Conservation (phyloP, 495 filamentous ascomycete species). For the Beverwykella pulmonaria region DNA sequence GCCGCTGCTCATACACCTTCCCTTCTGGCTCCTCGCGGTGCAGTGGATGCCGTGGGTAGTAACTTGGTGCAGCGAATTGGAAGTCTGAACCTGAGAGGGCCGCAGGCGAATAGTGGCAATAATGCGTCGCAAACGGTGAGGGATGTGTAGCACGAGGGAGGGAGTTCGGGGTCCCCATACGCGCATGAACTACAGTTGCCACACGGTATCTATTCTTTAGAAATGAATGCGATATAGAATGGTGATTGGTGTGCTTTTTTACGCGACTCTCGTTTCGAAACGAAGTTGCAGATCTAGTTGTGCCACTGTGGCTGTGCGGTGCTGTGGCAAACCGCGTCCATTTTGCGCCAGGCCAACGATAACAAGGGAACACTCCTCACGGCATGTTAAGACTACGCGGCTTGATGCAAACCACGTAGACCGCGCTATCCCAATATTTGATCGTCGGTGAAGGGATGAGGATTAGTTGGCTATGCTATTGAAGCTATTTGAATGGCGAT, state of each 20-base stretch:
- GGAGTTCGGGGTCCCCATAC: slow-evolving; percentile 12
- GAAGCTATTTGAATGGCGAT: not conserved
- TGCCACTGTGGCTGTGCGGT: slow-evolving; percentile 10
- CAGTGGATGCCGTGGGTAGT: slow-evolving; percentile 92
- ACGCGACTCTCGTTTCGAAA: slow-evolving; percentile 12
- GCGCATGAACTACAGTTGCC: not conserved
- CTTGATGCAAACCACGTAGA: not conserved
- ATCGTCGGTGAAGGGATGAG: not conserved
- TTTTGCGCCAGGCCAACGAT: not conserved
- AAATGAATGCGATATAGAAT: not conserved
- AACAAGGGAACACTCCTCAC: not conserved
- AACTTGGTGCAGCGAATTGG: slow-evolving; percentile 89
- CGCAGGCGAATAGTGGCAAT: not conserved
- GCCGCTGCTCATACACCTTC: slow-evolving; percentile 77
- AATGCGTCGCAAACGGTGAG: slow-evolving; percentile 31
- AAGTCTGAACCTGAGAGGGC: slow-evolving; percentile 62
- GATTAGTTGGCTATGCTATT: slow-evolving; percentile 6
- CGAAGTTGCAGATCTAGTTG: not conserved
- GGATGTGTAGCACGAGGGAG: slow-evolving; percentile 31
- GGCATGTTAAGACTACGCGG: not conserved
- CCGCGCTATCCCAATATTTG: slow-evolving; percentile 2
- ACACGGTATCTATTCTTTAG: slow-evolving; percentile 1
- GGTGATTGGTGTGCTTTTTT: slow-evolving; percentile 24
- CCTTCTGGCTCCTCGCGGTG: slow-evolving; percentile 80
- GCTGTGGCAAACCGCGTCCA: slow-evolving; percentile 7